Base-by-base conservation (phyloP, 108 stramenopile species). In the Nitzschia palea region DNA sequence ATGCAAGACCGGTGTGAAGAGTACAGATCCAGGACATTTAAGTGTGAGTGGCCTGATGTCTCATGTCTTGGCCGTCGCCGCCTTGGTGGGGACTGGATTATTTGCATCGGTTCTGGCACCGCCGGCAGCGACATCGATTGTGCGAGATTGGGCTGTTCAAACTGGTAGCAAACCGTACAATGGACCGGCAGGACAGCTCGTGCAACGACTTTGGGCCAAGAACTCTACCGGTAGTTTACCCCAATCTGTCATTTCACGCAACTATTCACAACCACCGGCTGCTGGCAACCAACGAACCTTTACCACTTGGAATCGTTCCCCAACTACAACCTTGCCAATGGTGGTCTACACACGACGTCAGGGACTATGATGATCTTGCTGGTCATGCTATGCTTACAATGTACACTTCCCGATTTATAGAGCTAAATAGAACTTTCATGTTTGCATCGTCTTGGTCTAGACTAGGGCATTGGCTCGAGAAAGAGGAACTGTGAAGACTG, bases 21-120 rank as follows among this genome's bases (percentile, higher is more conserved):
- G 44, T 63, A 79, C 56, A 44, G 71, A 66, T 54, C 71, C 62
- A 8, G 76, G 64, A 68, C 76, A 74, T 61, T 56, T 80, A 55
- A 79, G 78, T 23, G 72, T 71, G 35, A 79, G 77, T 22, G 88
- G 88, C 22, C 47, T 89, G 6, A 56, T 62, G 2, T 80, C 78
- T 0, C 83, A 86, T 67, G 64, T 71, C 4, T 3, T 74, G 4
- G 85, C 85, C 31, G 58, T 73, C 15, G 34, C 51, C 3, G 71
- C 68, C 2, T 54, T 89, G 32, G 43, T 84, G 52, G 44, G 27
- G 26, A 65, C 67, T 42, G 88, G 88, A 18, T 55, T 78, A 12
- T 84, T 84, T 70, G 75, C 78, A 0, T 68, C 65, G 33, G 83
- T 86, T 51, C 60, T 89, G 71, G 88, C 80, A 32, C 88, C 88